Evolutionary conservation across 2,329 filamentous ascomycete genomes (phyloP).

Genomic region (Graphilbum ipis-grandicollis): DNA sequence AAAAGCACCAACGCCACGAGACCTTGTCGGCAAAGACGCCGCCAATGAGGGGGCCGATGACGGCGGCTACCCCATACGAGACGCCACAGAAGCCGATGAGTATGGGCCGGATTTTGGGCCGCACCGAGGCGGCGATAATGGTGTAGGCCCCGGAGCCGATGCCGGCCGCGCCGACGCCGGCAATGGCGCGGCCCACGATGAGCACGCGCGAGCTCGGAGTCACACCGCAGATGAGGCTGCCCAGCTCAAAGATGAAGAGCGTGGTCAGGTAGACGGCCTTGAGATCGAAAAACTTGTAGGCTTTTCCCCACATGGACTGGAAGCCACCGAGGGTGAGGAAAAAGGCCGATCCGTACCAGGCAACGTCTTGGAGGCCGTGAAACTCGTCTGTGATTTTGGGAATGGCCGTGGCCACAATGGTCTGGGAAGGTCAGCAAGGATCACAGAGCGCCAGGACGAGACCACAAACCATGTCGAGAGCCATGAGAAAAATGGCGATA

Average conservation of each 20-base stretch:
- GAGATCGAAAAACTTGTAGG: conserved; percentile 33
- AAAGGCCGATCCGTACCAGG: conserved; percentile 42
- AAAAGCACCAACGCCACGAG: conserved; percentile 15
- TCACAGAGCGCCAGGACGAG: too few relatives aligned
- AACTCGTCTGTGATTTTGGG: conserved; percentile 37
- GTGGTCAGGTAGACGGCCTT: conserved; percentile 28
- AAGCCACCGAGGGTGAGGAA: conserved; percentile 29
- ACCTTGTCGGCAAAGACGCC: conserved; percentile 12
- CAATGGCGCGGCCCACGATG: conserved; percentile 33
- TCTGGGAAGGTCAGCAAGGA: too few relatives aligned
- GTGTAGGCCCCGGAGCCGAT: conserved; percentile 19
- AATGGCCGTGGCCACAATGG: conserved; percentile 39
- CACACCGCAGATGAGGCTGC: conserved; percentile 32
- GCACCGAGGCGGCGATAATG: conserved; percentile 18
- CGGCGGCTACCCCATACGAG: conserved; percentile 13
- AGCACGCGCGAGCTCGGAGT: conserved; percentile 28
- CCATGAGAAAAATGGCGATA: conserved; percentile 29
- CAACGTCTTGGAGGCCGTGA: conserved; percentile 31
- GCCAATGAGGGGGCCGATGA: conserved; percentile 13
- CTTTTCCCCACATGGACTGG: conserved; percentile 29
- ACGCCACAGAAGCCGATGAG: conserved; percentile 8
- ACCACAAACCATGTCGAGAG: conserved; percentile 26
- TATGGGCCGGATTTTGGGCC: conserved; percentile 14
- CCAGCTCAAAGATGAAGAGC: conserved; percentile 35
- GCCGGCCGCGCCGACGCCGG: conserved; percentile 28